Evolutionary conservation across 2,329 filamentous ascomycete species (phyloP), one percentile per base, ranked within the genome.

Genomic region (Bisporella sp.): DNA sequence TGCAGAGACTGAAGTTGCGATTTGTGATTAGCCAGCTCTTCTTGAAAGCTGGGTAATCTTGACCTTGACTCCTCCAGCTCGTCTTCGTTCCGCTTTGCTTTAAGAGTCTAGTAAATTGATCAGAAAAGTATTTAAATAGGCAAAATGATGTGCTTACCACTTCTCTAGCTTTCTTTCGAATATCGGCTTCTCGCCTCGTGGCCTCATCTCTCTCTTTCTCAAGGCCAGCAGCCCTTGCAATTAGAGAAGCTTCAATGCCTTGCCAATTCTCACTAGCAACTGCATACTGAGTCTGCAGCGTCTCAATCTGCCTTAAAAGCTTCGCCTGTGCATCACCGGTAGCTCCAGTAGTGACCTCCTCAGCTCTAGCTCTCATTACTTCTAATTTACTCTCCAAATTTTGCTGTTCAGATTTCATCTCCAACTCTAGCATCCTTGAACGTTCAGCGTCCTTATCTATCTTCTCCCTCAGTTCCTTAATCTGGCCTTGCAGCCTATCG

Each of bases 221-320:
- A 7, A 97, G 73, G 46, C 74, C 84, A 4, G 84, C 77, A 8
- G 93, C 77, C 51, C 91, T 81, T 28, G 88, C 82, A 46, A 92
- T 78, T 32, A 99, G 71, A 2, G 88, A 95, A 7, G 87, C 81
- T 68, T 99, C 92, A 54, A 99, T 95, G 1, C 90, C 89, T 64
- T 96, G 91, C 93, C 95, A 99, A 61, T 99, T 99, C 63, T 95
- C 89, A 59, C 89, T 93, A 1, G 93, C 93, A 49, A 95, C 84
- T 1, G 90, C 84, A 68, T 99, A 96, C 66, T 99, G 95, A 5
- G 88, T 93, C 68, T 99, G 93, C 37, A 99, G 71, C 1, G 89
- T 96, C 71, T 99, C 93, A 48, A 99, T 87, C 68, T 99, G 95
- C 40, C 93, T 83, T 41, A 97, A 74, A 40, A 97, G 75, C 67